These are phyloP conservation scores for Asterochloris erici DNA, from an alignment of 139 green algal species.

Conservation along the genomic window DNA sequence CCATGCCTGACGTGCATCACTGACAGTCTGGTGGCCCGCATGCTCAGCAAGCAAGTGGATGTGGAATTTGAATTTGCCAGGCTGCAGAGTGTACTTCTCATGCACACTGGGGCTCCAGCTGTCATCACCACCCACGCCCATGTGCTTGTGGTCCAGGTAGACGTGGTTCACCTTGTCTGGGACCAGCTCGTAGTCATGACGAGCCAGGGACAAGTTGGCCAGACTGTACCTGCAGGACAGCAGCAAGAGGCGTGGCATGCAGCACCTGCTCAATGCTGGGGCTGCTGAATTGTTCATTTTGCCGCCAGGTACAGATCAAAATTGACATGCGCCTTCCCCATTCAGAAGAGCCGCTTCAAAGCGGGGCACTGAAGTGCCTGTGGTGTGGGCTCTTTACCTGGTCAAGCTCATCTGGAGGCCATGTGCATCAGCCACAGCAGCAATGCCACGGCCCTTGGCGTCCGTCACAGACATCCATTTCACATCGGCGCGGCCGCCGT, in stretches of 20 bases:
- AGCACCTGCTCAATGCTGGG: no score
- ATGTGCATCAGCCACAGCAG: slow-evolving; percentile 7
- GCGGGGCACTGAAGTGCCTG: neutral
- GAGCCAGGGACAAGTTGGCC: slow-evolving; percentile 29
- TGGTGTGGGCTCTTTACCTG: neutral
- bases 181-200: slow-evolving; percentile 69
- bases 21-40: neutral
- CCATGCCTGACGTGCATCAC: neutral
- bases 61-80: slow-evolving; percentile 32
- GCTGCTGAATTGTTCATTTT: no score
- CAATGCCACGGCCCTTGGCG: slow-evolving; percentile 13
- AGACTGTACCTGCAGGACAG: slow-evolving; percentile 17
- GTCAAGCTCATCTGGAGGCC: slow-evolving; percentile 38
- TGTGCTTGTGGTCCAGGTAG: slow-evolving; percentile 82
- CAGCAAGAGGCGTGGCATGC: neutral
- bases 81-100: slow-evolving; percentile 41
- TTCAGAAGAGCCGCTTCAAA: no score
- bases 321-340: no score
- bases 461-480: slow-evolving; percentile 55
- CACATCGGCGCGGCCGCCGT: slow-evolving; percentile 68
- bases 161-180: slow-evolving; percentile 49
- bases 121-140: slow-evolving; percentile 95
- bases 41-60: slow-evolving; percentile 15
- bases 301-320: no score
- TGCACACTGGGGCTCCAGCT: slow-evolving; percentile 81